phyloP scores from a whole-genome alignment of 1,284 basidiomycete genomes.

The Pseudozyma sp. region DNA sequence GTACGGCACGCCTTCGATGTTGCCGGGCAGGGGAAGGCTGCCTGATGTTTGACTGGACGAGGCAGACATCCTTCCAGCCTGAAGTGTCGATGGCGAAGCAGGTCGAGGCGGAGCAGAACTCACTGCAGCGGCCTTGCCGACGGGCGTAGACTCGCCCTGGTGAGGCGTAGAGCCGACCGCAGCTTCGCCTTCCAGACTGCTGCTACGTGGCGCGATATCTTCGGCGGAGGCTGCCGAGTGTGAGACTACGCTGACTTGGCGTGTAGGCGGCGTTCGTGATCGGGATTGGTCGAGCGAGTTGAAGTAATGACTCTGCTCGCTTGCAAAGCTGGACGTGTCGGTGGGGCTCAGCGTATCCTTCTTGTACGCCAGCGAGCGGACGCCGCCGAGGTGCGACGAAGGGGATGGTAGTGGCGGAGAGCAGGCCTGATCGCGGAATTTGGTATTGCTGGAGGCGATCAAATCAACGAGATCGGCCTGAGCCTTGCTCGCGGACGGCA shows the following conservation, averaged over 20 bases:
- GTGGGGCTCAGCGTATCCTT: conserved; percentile 27
- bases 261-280: conserved; percentile 27
- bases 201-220: conserved; percentile 14
- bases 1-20: conserved; percentile 58
- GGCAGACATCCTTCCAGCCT: conserved; percentile 14
- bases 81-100: conserved; percentile 10
- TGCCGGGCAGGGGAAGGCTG: conserved; percentile 43
- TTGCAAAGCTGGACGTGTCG: conserved; percentile 16
- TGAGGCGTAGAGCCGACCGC: conserved; percentile 4
- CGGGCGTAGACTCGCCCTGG: conserved; percentile 30
- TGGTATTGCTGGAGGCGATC: conserved; percentile 30
- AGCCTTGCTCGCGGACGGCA: conserved; percentile 10
- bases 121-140: conserved; percentile 20
- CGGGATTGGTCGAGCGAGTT: conserved; percentile 18
- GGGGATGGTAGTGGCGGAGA: conserved; percentile 35
- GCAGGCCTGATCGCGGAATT: conserved; percentile 32
- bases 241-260: conserved; percentile 13
- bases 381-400: conserved; percentile 33
- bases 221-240: conserved; percentile 12
- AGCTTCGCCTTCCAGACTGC: conserved; percentile 20
- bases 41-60: conserved; percentile 37
- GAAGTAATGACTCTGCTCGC: conserved; percentile 12
- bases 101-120: background rate
- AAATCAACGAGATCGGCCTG: conserved; percentile 25
- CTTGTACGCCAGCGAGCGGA: conserved; percentile 31